Base-by-base conservation (phyloP, 2,329 filamentous ascomycete species). In the Aspergillus candidus region DNA sequence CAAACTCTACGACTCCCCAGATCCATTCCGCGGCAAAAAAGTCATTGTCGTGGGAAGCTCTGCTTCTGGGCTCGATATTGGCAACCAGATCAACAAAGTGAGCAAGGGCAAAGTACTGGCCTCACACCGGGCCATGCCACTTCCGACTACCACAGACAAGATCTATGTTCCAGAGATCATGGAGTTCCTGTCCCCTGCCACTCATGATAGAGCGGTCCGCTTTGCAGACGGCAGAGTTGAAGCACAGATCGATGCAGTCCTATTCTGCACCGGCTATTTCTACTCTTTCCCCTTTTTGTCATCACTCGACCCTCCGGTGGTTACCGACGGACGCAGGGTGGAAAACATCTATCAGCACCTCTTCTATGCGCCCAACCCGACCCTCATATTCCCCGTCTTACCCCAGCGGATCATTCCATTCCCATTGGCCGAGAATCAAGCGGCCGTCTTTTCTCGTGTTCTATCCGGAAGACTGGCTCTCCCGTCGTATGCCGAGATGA, bases 221-320 rank as follows among this genome's bases (percentile, higher is more conserved):
- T 87, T 94, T 50, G 72, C 74, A 33, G 75, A 88, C 56, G 84
- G 84, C 2, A 72, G 72, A 0, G 59, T 83, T 8, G 85, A 88
- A 58, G 68, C 69, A 3, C 71, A 82, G 30, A 67, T 97, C 44
- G 90, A 96, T 57, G 77, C 80, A 1, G 70, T 96, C 5, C 62
- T 97, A 22, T 96, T 91, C 65, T 90, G 87, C 62, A 96, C 91
- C 0, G 91, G 91, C 0, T 97, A 94, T 58, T 78, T 94, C 44
- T 95, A 87, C 67, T 82, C 83, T 4, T 86, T 85, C 46, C 88
- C 89, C 0, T 96, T 95, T 58, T 61, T 83, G 3, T 62, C 66
- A 3, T 62, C 62, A 0, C 58, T 79, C 3, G 42, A 64, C 1
- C 75, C 80, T 0, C 72, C 78, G 0, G 61, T 88, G 2, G 74